A percentile compares a stretch with the other conserved stretches of the same genome.
Evolutionary conservation across 768 basidiomycete genomes (phyloP).

Genomic region (Boletus edulis): DNA sequence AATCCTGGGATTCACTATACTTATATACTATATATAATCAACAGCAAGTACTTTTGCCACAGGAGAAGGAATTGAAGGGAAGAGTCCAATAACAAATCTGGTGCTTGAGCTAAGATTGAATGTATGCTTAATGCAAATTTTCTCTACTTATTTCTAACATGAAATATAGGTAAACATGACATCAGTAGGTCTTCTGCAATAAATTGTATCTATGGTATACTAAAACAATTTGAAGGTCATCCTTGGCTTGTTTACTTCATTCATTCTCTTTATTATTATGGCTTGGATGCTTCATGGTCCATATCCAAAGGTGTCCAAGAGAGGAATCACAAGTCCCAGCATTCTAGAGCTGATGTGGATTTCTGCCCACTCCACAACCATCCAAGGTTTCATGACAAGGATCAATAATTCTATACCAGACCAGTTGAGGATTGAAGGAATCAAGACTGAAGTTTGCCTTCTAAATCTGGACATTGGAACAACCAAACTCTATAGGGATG

Average conservation of each 20-base stretch:
- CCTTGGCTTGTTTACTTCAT: neutral
- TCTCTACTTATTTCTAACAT: neutral
- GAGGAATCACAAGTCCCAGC: neutral
- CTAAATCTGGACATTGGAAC: neutral
- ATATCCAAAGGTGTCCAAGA: neutral
- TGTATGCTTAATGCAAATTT: neutral
- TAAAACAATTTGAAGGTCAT: neutral
- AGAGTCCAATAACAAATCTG: neutral
- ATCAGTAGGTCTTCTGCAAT: neutral
- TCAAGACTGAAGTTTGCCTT: neutral
- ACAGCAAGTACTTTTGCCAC: no score
- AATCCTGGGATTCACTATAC: no score
- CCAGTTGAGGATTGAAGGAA: neutral
- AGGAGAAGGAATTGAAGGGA: no score
- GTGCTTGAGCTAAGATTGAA: neutral
- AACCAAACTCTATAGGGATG: neutral
- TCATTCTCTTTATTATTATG: neutral
- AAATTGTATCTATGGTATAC: neutral
- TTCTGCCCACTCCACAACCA: neutral
- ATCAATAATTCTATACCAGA: neutral
- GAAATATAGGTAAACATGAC: neutral
- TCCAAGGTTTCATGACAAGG: neutral
- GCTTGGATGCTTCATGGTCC: neutral
- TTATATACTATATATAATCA: no score
- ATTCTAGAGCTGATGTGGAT: neutral